These are phyloP conservation scores for Magnolia kwangsiensis DNA, from an alignment of 164 flowering plant species.

Conservation along the genomic window DNA sequence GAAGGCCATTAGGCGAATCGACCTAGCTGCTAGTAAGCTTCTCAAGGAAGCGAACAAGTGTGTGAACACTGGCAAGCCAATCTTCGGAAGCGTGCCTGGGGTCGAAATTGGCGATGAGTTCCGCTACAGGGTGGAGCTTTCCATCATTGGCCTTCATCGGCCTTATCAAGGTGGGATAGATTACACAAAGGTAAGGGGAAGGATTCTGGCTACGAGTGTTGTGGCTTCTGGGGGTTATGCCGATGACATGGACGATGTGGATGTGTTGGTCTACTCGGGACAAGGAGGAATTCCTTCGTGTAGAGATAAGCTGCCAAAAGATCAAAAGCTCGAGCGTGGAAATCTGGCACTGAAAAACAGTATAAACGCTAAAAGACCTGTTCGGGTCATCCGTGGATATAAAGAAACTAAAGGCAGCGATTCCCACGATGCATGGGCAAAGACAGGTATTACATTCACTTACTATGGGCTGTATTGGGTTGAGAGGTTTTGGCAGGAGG, in stretches of 20 bases:
- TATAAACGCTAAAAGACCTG: slow-evolving; percentile 40
- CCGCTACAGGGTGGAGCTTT: slow-evolving; percentile 79
- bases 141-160: slow-evolving; percentile 75
- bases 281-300: slow-evolving; percentile 57
- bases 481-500: slow-evolving; percentile 48
- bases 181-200: slow-evolving; percentile 35
- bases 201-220: slow-evolving; percentile 57
- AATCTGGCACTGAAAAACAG: slow-evolving; percentile 74
- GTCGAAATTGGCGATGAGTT: slow-evolving; percentile 93
- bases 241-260: slow-evolving; percentile 42
- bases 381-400: slow-evolving; percentile 77
- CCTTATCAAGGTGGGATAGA: slow-evolving; percentile 73
- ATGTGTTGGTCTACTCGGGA: slow-evolving; percentile 62
- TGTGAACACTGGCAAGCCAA: slow-evolving; percentile 43
- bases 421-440: slow-evolving; percentile 28
- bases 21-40: slow-evolving; percentile 34
- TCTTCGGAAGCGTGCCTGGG: slow-evolving; percentile 76
- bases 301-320: slow-evolving; percentile 44
- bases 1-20: slow-evolving; percentile 33
- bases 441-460: slow-evolving; percentile 36
- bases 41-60: slow-evolving; percentile 49
- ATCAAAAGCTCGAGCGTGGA: slow-evolving; percentile 78
- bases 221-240: slow-evolving; percentile 79
- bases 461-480: slow-evolving; percentile 82
- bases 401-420: slow-evolving; percentile 36